Evolutionary conservation across 352 stramenopile species (phyloP).

Genomic region (Thraustochytrium sp.): DNA sequence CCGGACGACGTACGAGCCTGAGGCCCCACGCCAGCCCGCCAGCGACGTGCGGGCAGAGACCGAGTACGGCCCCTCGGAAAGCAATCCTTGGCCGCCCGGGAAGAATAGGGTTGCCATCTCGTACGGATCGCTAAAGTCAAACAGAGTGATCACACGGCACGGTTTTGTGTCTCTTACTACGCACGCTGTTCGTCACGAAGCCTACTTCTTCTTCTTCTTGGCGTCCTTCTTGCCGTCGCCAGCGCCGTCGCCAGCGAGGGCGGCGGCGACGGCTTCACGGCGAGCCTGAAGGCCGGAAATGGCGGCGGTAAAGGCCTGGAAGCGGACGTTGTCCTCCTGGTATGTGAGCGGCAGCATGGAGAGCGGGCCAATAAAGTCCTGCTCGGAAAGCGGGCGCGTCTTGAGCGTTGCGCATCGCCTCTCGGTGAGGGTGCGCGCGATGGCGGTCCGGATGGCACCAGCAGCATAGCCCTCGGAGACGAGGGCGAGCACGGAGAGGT

Average conservation of each 20-base stretch:
- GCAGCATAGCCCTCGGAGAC: slow-evolving; percentile 82
- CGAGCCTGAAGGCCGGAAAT: slow-evolving; percentile 68
- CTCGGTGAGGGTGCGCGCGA: slow-evolving; percentile 68
- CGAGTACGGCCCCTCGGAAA: too few relatives aligned
- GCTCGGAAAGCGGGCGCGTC: slow-evolving; percentile 66
- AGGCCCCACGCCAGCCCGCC: too few relatives aligned
- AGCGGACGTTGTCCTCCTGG: slow-evolving; percentile 65
- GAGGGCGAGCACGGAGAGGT: slow-evolving; percentile 77
- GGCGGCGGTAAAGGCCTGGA: slow-evolving; percentile 65
- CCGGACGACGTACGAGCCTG: too few relatives aligned
- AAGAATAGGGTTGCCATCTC: too few relatives aligned
- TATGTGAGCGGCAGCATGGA: slow-evolving; percentile 59
- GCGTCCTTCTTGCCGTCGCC: slow-evolving; percentile 69
- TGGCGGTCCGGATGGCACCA: slow-evolving; percentile 67
- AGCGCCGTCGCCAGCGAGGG: slow-evolving; percentile 63
- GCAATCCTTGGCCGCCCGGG: too few relatives aligned
- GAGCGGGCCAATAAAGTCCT: slow-evolving; percentile 74
- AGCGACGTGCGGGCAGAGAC: too few relatives aligned
- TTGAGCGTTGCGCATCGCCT: slow-evolving; percentile 66
- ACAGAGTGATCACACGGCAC: too few relatives aligned
- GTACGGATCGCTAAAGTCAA: too few relatives aligned
- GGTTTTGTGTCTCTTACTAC: too few relatives aligned
- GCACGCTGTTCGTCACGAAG: too few relatives aligned
- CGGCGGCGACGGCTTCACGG: slow-evolving; percentile 53
- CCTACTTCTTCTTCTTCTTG: slow-evolving; percentile 46